phyloP scores from a whole-genome alignment of 257 asterid genomes.

The Lantana camara region DNA sequence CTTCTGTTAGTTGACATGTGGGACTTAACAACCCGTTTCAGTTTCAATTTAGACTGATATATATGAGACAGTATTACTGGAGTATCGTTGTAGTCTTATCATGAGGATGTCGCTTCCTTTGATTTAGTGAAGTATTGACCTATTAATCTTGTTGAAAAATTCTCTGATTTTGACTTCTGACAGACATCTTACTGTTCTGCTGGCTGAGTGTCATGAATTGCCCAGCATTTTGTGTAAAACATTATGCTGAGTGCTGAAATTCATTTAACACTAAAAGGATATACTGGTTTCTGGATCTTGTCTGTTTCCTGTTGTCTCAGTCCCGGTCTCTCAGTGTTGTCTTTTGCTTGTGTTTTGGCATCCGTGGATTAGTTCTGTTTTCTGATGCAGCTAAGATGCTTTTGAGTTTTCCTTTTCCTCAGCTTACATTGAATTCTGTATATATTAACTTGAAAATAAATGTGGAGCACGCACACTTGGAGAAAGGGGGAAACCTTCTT shows the following conservation, averaged over 20 bases:
- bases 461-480: slow-evolving; percentile 4
- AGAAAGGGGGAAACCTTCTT: slow-evolving; percentile 22
- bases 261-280: slow-evolving; percentile 7
- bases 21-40: slow-evolving; percentile 24
- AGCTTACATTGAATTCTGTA: slow-evolving; percentile 12
- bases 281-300: slow-evolving; percentile 12
- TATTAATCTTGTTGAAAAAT: slow-evolving; percentile 12
- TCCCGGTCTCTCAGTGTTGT: background rate
- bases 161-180: slow-evolving; percentile 30
- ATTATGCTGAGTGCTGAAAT: slow-evolving; percentile 28
- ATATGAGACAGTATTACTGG: slow-evolving; percentile 18
- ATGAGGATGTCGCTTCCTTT: slow-evolving; percentile 14
- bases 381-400: slow-evolving; percentile 19
- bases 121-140: slow-evolving; percentile 9
- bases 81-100: slow-evolving; percentile 26
- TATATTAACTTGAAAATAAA: background rate
- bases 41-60: slow-evolving; percentile 25
- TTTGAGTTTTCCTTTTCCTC: slow-evolving; percentile 19
- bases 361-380: slow-evolving; percentile 12
- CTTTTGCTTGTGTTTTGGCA: slow-evolving; percentile 22
- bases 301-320: slow-evolving; percentile 11
- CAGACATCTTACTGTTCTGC: slow-evolving; percentile 24
- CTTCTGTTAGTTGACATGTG: slow-evolving; percentile 33
- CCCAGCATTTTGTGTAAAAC: slow-evolving; percentile 11
- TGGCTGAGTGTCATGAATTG: slow-evolving; percentile 21